phyloP scores from a whole-genome alignment of 495 filamentous ascomycete species.

The Lasiosphaeris hirsuta region DNA sequence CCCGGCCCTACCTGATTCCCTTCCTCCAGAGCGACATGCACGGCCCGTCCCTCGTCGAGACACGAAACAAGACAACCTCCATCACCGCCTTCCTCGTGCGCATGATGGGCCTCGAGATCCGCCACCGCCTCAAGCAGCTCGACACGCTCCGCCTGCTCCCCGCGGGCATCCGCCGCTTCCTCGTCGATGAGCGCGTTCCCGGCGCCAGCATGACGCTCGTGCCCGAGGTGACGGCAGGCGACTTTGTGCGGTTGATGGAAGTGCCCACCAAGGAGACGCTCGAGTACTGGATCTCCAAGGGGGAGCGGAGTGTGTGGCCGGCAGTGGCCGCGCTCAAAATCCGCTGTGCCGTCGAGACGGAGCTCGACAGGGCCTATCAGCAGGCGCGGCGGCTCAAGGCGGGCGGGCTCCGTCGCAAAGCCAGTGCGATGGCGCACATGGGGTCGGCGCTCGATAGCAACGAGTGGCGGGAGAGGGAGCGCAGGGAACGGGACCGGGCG shows the following conservation, averaged over 20 bases:
- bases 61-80: conserved; percentile 54
- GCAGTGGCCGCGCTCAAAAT: conserved; percentile 80
- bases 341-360: conserved; percentile 81
- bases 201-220: conserved; percentile 78
- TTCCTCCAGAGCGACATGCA: conserved; percentile 80
- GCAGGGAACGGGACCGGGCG: not conserved
- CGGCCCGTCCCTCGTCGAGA: conserved; percentile 60
- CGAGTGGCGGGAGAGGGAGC: not conserved
- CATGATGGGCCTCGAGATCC: conserved; percentile 69
- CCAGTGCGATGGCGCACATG: not conserved
- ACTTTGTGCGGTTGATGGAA: conserved; percentile 74
- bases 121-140: conserved; percentile 78
- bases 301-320: conserved; percentile 89
- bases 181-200: conserved; percentile 85
- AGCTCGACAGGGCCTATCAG: conserved; percentile 81
- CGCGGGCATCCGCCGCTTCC: conserved; percentile 62
- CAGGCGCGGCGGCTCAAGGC: conserved; percentile 61
- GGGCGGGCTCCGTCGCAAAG: conserved; percentile 18
- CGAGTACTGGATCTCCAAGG: conserved; percentile 80
- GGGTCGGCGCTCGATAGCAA: not conserved
- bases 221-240: conserved; percentile 67
- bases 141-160: conserved; percentile 75
- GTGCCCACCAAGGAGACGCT: conserved; percentile 72
- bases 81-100: conserved; percentile 62
- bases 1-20: conserved; percentile 76